Percentiles rank a stretch among this genome's conserved stretches.
These are phyloP conservation scores for Colletotrichum brevisporum DNA, from an alignment of 2,329 filamentous ascomycete species.

Conservation along the genomic window DNA sequence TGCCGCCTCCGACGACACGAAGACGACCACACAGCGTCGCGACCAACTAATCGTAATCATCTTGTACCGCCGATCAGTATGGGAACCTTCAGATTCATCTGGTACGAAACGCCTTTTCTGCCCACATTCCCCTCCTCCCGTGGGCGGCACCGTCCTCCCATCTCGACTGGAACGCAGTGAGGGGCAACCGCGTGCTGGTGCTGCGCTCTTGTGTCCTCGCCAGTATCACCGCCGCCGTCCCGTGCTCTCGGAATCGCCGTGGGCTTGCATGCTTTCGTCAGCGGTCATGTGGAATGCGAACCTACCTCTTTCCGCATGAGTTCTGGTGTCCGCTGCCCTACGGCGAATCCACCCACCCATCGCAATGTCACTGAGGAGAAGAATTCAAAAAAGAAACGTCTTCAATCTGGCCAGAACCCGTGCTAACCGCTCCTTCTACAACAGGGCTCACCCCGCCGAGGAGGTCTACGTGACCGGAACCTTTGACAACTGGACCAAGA, in stretches of 20 bases:
- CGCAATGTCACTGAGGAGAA: neutral
- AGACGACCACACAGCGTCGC: conserved; percentile 12
- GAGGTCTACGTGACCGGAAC: conserved; percentile 96
- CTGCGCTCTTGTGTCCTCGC: conserved; percentile 1
- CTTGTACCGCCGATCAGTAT: conserved; percentile 17
- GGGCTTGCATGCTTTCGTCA: conserved; percentile 27
- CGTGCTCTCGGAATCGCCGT: conserved; percentile 2
- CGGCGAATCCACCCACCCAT: conserved; percentile 14
- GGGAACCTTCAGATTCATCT: conserved; percentile 42
- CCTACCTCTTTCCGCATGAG: conserved; percentile 18
- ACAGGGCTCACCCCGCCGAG: conserved; percentile 85
- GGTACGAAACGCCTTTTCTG: conserved; percentile 39
- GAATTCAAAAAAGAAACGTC: conserved; percentile 9
- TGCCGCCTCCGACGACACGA: neutral
- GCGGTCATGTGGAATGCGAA: conserved; percentile 24
- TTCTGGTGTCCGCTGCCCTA: neutral
- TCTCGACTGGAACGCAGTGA: conserved; percentile 25
- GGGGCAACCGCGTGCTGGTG: conserved; percentile 8
- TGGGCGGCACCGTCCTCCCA: neutral
- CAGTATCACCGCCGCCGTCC: neutral
- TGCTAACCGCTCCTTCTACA: conserved; percentile 39
- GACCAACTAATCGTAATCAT: conserved; percentile 28
- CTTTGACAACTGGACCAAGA: conserved; percentile 95
- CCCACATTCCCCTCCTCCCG: conserved; percentile 23
- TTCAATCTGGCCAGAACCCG: neutral